These are phyloP conservation scores for Candida nitratophila DNA, from an alignment of 805 yeast species.

Conservation along the genomic window DNA sequence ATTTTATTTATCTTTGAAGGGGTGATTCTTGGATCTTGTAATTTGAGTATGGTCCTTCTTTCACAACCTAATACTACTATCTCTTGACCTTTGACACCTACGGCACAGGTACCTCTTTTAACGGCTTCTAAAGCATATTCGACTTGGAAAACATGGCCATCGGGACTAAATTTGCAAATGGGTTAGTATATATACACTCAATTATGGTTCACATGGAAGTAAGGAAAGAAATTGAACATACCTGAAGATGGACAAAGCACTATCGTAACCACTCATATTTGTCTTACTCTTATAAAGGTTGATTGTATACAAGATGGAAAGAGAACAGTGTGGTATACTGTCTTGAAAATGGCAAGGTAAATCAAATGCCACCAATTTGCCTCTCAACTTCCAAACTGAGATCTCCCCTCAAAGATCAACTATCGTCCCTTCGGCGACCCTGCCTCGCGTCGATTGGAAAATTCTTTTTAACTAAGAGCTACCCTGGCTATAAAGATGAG, in stretches of 20 bases:
- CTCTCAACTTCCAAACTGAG: neutral
- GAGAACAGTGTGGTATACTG: no score
- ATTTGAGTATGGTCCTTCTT: constrained; percentile 87
- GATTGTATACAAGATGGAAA: neutral
- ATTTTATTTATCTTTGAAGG: constrained; percentile 90
- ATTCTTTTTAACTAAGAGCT: neutral
- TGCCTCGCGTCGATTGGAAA: neutral
- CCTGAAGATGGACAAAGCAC: constrained; percentile 97
- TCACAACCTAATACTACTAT: constrained; percentile 95
- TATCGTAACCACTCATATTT: constrained; percentile 95
- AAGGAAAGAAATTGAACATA: constrained; percentile 38
- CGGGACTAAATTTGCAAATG: constrained; percentile 57
- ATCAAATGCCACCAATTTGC: no score
- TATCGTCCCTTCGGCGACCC: no score
- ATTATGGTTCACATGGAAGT: no score
- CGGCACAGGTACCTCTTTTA: constrained; percentile 96
- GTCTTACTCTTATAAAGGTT: neutral
- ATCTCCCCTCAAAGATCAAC: no score
- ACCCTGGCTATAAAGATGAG: no score
- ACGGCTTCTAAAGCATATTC: constrained; percentile 98
- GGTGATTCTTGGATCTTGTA: constrained; percentile 94
- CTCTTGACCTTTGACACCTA: constrained; percentile 87
- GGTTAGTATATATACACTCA: constrained; percentile 1
- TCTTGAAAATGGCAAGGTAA: no score
- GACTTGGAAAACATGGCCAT: constrained; percentile 98